Evolutionary conservation across 306 rosid species (phyloP).

Genomic region (Trifolium dubium): DNA sequence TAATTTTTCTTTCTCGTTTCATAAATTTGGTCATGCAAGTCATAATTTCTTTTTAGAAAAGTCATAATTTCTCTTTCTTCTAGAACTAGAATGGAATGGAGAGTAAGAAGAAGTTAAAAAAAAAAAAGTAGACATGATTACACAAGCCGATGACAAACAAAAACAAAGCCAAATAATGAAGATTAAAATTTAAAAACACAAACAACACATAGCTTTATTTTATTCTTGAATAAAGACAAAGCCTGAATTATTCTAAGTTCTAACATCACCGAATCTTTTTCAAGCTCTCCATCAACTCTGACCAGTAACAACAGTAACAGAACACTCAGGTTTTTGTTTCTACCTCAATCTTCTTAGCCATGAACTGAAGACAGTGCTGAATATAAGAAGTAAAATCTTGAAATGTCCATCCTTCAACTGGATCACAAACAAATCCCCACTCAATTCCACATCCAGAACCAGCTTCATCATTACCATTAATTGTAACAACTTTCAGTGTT

Average conservation of each 20-base stretch:
- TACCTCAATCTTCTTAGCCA: slow-evolving; percentile 50
- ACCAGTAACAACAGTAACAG: not conserved
- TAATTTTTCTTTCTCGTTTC: no score
- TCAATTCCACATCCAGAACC: slow-evolving; percentile 53
- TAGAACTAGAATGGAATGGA: no score
- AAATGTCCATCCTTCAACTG: slow-evolving; percentile 51
- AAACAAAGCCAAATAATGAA: no score
- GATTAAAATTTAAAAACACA: no score
- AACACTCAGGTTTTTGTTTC: not conserved
- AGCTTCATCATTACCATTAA: not conserved
- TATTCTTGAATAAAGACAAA: not conserved
- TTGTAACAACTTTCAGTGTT: slow-evolving; percentile 41
- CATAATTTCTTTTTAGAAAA: no score
- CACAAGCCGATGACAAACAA: no score
- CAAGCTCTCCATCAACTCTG: not conserved
- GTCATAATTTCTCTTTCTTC: no score
- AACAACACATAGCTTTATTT: no score
- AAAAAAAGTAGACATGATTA: no score
- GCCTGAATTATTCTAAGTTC: not conserved
- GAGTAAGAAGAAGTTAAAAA: no score
- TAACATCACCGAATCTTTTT: not conserved
- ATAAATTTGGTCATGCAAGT: no score
- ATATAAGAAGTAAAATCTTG: slow-evolving; percentile 43
- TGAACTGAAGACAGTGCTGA: slow-evolving; percentile 36
- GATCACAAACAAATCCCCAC: slow-evolving; percentile 66